Percentiles rank a stretch among this genome's conserved stretches.
Evolutionary conservation across 169 alveolate species (phyloP).

Genomic region (Toxoplasma gondii): DNA sequence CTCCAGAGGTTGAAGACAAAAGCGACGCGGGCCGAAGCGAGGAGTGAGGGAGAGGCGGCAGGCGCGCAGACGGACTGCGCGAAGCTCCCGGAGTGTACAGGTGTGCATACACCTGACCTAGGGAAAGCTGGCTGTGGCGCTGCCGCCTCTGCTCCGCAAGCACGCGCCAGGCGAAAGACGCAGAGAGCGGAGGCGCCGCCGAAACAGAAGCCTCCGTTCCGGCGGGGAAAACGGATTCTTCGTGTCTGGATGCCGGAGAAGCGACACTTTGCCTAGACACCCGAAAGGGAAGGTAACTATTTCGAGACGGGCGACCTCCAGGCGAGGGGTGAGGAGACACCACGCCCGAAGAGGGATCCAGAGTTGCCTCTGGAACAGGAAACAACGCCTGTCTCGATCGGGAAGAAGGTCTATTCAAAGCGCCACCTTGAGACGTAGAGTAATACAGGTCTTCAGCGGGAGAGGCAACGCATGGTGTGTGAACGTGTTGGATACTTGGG

Average conservation of each 20-base stretch:
- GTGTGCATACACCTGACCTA: conserved; percentile 19
- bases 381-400: not conserved
- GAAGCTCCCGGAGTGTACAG: conserved; percentile 1
- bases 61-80: not conserved
- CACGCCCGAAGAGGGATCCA: no score
- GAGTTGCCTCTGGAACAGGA: not conserved
- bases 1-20: not conserved
- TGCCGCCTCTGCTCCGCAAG: conserved; percentile 5
- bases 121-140: not conserved
- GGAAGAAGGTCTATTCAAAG: not conserved
- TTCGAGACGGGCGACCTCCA: no score
- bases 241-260: no score
- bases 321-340: no score
- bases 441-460: not conserved
- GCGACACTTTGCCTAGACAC: no score
- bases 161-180: conserved; percentile 24
- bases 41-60: not conserved
- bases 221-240: not conserved
- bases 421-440: not conserved
- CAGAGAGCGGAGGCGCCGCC: not conserved
- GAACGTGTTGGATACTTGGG: no score
- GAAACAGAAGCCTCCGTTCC: not conserved
- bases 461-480: not conserved
- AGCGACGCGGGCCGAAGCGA: not conserved
- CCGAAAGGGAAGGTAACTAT: no score